Evolutionary conservation across 2,329 filamentous ascomycete species (phyloP).

Genomic region (Pseudogymnoascus sp.): DNA sequence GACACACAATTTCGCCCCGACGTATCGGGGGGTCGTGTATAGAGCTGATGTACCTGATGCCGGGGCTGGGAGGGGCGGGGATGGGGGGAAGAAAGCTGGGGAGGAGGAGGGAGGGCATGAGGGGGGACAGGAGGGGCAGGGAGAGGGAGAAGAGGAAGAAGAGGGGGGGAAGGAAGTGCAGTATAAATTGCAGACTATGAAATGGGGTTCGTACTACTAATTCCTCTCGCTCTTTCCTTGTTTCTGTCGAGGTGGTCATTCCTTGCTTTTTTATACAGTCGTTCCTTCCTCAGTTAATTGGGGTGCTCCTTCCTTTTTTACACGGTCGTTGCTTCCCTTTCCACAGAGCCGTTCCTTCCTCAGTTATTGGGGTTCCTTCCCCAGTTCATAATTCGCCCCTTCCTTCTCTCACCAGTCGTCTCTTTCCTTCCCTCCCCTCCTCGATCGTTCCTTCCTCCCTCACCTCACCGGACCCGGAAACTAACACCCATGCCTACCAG

Average conservation of each 20-base stretch:
- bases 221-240: no score
- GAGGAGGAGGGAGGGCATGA: slow-evolving; percentile 1
- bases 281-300: not conserved
- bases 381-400: no score
- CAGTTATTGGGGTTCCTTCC: no score
- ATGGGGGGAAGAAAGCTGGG: slow-evolving; percentile 17
- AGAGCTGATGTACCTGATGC: slow-evolving; percentile 59
- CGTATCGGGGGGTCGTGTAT: slow-evolving; percentile 78
- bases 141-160: slow-evolving; percentile 8
- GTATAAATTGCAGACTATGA: slow-evolving; percentile 87
- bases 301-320: not conserved
- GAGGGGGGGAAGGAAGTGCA: slow-evolving; percentile 31
- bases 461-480: not conserved
- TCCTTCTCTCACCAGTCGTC: no score
- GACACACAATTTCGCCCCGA: slow-evolving; percentile 88
- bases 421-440: no score
- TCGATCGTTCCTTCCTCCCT: no score
- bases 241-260: no score
- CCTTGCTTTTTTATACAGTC: not conserved
- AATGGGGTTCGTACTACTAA: slow-evolving; percentile 64
- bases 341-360: no score
- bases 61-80: slow-evolving; percentile 32
- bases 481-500: no score
- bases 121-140: slow-evolving; percentile 9
- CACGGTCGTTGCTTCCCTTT: no score